phyloP scores from a whole-genome alignment of 768 basidiomycete genomes.

The Tulasnella sp. region DNA sequence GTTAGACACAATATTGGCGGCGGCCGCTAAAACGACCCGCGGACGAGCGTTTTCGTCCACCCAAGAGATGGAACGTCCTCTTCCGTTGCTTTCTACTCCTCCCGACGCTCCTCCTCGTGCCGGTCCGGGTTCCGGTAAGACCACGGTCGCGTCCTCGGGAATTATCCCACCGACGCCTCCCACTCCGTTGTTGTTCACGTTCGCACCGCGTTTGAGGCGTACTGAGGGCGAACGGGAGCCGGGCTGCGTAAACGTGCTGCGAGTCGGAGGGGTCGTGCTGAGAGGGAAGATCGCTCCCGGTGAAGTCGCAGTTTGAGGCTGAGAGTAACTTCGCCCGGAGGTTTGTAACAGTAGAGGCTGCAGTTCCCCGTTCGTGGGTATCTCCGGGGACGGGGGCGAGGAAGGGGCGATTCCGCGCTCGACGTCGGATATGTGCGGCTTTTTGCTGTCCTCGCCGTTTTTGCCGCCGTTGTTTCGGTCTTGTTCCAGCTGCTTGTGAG shows the following conservation, averaged over 20 bases:
- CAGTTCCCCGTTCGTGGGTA: slow-evolving; percentile 1
- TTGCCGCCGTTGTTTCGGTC: slow-evolving; percentile 32
- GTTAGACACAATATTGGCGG: neutral
- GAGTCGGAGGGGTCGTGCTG: slow-evolving; percentile 13
- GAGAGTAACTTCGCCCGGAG: neutral
- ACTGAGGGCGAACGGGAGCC: neutral
- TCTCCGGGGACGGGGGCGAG: neutral
- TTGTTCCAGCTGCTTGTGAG: slow-evolving; percentile 65
- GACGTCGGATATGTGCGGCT: slow-evolving; percentile 13
- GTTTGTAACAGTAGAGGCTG: neutral
- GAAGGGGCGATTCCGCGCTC: neutral
- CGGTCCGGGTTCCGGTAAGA: neutral
- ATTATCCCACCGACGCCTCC: neutral
- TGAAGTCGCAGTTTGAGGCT: neutral
- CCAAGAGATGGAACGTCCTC: neutral
- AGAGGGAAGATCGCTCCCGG: neutral
- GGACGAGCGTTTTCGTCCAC: slow-evolving; percentile 31
- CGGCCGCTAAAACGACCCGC: neutral
- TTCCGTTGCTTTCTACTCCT: no score
- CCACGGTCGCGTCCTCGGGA: slow-evolving; percentile 9
- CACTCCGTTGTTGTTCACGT: neutral
- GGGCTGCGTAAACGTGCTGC: neutral
- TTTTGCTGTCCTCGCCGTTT: neutral
- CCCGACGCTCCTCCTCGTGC: neutral
- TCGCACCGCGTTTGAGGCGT: neutral